Percentiles rank a stretch among this genome's conserved stretches.
Evolutionary conservation across 1,284 basidiomycete genomes (phyloP).

Genomic region (Ceratobasidium sp.): DNA sequence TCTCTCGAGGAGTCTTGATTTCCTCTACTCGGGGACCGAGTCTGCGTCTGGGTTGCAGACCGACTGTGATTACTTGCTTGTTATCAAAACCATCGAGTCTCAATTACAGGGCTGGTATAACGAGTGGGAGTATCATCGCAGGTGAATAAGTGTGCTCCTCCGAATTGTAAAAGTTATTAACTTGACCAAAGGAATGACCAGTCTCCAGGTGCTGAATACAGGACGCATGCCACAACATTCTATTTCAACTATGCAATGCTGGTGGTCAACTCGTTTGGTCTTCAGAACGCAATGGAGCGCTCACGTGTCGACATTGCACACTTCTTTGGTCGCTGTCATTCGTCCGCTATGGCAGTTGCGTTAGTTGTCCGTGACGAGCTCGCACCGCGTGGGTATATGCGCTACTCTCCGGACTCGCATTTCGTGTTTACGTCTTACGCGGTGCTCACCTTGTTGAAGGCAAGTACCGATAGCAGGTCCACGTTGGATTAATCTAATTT

Average conservation of each 20-base stretch:
- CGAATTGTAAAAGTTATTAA: neutral
- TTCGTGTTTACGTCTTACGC: constrained; percentile 92
- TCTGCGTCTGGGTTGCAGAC: constrained; percentile 83
- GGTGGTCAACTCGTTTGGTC: constrained; percentile 91
- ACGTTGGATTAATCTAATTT: constrained; percentile 32
- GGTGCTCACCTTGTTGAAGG: constrained; percentile 85
- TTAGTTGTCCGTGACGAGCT: constrained; percentile 76
- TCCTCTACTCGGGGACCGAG: constrained; percentile 84
- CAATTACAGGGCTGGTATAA: constrained; percentile 75
- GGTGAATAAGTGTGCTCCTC: constrained; percentile 19
- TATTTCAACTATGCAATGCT: constrained; percentile 86
- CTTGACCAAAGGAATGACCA: constrained; percentile 11
- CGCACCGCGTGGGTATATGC: constrained; percentile 75
- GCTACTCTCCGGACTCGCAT: constrained; percentile 88
- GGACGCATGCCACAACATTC: constrained; percentile 64
- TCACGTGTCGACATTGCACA: constrained; percentile 77
- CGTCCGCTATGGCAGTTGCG: constrained; percentile 73
- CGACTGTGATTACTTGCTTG: constrained; percentile 85
- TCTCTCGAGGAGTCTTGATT: constrained; percentile 85
- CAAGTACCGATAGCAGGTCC: constrained; percentile 51
- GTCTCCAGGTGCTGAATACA: constrained; percentile 6
- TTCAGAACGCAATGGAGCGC: constrained; percentile 89
- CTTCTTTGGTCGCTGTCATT: constrained; percentile 85
- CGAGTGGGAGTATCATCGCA: constrained; percentile 57
- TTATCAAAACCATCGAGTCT: constrained; percentile 84